Conservation (phyloP, 2,329 filamentous ascomycete species). For the Alternaria solani region DNA sequence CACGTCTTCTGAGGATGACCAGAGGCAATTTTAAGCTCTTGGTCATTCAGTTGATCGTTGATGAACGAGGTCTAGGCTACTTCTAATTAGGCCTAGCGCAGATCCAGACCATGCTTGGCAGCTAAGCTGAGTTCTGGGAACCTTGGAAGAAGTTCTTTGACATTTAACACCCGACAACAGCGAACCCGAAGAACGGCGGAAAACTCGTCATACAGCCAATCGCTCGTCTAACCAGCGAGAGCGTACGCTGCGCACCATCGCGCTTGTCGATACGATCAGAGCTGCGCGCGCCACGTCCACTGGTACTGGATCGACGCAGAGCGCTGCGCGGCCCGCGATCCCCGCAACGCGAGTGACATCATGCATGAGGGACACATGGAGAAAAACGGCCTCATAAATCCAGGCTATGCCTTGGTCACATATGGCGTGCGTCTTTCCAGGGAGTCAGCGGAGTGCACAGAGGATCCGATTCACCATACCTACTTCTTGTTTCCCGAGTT, state of each 20-base stretch:
- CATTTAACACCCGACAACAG: neutral
- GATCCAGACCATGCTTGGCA: neutral
- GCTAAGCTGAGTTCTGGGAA: neutral
- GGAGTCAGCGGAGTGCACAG: neutral
- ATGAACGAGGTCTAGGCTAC: too few relatives aligned
- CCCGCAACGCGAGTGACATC: too few relatives aligned
- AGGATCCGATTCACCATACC: neutral
- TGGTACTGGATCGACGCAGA: neutral
- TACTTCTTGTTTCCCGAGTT: neutral
- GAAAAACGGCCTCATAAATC: neutral
- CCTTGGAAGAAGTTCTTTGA: neutral
- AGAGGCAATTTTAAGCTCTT: too few relatives aligned
- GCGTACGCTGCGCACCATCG: too few relatives aligned
- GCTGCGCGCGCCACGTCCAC: too few relatives aligned
- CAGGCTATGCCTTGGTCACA: neutral
- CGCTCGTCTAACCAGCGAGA: too few relatives aligned
- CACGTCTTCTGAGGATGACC: too few relatives aligned
- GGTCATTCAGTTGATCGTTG: too few relatives aligned
- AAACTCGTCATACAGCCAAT: accelerated
- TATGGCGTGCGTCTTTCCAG: neutral
- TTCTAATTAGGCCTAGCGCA: too few relatives aligned
- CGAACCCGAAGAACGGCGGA: too few relatives aligned
- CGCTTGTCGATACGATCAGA: too few relatives aligned
- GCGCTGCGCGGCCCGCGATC: neutral
- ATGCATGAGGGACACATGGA: neutral